A percentile compares a stretch with the other conserved stretches of the same genome.
phyloP scores from a whole-genome alignment of 225 moss, liverwort and hornwort genomes.

The Physcomitrium patens region DNA sequence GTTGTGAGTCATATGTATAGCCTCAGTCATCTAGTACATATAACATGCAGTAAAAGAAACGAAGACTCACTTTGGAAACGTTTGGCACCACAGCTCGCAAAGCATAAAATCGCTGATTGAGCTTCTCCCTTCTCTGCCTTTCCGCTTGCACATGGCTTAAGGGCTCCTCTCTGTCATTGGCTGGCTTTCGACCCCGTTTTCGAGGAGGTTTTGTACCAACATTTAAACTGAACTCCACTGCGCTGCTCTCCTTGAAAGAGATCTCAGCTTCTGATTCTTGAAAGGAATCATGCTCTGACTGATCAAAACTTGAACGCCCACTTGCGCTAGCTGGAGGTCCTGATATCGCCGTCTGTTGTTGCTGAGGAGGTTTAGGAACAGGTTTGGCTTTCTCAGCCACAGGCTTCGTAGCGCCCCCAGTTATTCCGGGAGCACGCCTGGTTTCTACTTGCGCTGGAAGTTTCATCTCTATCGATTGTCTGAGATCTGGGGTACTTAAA shows the following conservation, averaged over 20 bases:
- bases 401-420: slow-evolving; percentile 37
- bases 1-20: slow-evolving; percentile 6
- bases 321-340: slow-evolving; percentile 50
- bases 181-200: slow-evolving; percentile 92
- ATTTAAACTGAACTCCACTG: slow-evolving; percentile 61
- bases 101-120: slow-evolving; percentile 91
- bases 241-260: slow-evolving; percentile 65
- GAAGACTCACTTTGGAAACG: slow-evolving; percentile 79
- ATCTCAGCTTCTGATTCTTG: slow-evolving; percentile 94
- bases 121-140: slow-evolving; percentile 86
- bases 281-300: slow-evolving; percentile 62
- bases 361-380: slow-evolving; percentile 40
- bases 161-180: slow-evolving; percentile 92
- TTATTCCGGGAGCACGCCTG: slow-evolving; percentile 10
- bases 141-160: slow-evolving; percentile 95
- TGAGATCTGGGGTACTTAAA: slow-evolving; percentile 33
- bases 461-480: slow-evolving; percentile 41
- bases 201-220: slow-evolving; percentile 84
- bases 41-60: background rate
- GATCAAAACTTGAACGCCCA: slow-evolving; percentile 73
- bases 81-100: slow-evolving; percentile 92
- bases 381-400: slow-evolving; percentile 47
- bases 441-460: slow-evolving; percentile 45
- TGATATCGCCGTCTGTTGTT: slow-evolving; percentile 45
- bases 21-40: background rate